Evolutionary conservation across 208 protist species (phyloP).

Genomic region (Naegleria gruberi): DNA sequence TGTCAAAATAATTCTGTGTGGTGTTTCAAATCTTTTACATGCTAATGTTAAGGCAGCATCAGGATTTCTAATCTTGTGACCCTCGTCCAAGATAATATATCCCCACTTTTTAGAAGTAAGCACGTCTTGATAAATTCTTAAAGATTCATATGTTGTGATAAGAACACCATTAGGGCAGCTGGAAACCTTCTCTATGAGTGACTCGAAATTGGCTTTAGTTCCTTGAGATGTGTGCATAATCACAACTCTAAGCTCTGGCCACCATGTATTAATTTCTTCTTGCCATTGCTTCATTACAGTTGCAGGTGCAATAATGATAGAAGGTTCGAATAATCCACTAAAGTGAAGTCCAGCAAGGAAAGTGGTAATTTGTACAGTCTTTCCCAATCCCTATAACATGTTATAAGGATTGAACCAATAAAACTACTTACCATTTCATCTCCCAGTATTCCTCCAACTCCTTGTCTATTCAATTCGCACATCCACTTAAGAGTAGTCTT

Average conservation of each 20-base stretch:
- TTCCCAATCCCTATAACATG: conserved; percentile 87
- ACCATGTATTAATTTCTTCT: conserved; percentile 86
- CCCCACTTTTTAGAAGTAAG: conserved; percentile 35
- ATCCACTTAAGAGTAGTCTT: conserved; percentile 84
- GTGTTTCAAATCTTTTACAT: conserved; percentile 81
- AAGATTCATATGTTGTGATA: conserved; percentile 80
- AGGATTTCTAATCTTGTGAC: conserved; percentile 91
- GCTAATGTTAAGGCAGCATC: conserved; percentile 84
- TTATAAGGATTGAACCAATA: conserved; percentile 85
- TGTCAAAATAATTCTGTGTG: conserved; percentile 84
- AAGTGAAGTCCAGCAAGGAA: conserved; percentile 73
- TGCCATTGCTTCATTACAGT: conserved; percentile 85
- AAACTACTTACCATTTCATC: conserved; percentile 84
- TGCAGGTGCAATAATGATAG: conserved; percentile 79
- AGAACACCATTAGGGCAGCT: conserved; percentile 54
- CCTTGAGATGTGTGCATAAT: conserved; percentile 65
- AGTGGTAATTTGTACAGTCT: conserved; percentile 88
- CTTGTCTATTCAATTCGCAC: conserved; percentile 75
- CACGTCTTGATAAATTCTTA: conserved; percentile 53
- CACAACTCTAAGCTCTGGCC: conserved; percentile 60
- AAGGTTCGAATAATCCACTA: conserved; percentile 53
- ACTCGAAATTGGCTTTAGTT: conserved; percentile 32
- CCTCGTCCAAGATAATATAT: conserved; percentile 82
- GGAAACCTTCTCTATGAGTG: conserved; percentile 48
- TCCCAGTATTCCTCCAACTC: conserved; percentile 81